A percentile compares a stretch with the other conserved stretches of the same genome.
These are phyloP conservation scores for Nevesoporus exiguus DNA, from an alignment of 768 basidiomycete species.

Conservation along the genomic window DNA sequence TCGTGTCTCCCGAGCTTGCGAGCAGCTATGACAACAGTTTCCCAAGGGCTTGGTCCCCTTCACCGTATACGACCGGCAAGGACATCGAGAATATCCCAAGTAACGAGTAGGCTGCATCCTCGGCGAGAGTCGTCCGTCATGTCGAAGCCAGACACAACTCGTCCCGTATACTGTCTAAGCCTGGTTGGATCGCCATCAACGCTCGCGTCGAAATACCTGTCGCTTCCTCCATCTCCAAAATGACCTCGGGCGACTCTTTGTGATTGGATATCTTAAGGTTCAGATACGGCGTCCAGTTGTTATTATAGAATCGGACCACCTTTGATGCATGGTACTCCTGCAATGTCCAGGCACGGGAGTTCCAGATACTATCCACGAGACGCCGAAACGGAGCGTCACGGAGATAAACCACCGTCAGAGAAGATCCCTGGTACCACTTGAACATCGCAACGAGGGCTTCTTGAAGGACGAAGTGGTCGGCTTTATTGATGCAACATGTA, in stretches of 20 bases:
- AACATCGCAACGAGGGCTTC: neutral
- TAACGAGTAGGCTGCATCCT: no score
- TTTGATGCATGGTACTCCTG: neutral
- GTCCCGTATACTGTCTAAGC: neutral
- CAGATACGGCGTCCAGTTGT: neutral
- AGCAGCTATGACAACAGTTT: no score
- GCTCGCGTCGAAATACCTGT: neutral
- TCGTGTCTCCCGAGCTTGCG: no score
- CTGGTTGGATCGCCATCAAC: neutral
- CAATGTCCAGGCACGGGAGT: neutral
- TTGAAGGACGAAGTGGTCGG: neutral
- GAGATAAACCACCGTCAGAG: neutral
- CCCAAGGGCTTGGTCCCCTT: neutral
- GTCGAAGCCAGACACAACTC: neutral
- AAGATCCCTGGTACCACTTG: neutral
- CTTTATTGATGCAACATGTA: neutral
- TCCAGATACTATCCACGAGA: neutral
- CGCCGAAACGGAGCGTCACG: neutral
- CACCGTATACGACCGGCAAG: neutral
- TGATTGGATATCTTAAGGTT: neutral
- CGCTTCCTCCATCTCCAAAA: neutral
- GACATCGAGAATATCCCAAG: neutral
- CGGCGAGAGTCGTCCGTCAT: neutral
- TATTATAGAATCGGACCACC: neutral
- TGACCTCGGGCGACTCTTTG: neutral